phyloP scores from a whole-genome alignment of 2,329 filamentous ascomycete species.

The Kalmusia sp. region DNA sequence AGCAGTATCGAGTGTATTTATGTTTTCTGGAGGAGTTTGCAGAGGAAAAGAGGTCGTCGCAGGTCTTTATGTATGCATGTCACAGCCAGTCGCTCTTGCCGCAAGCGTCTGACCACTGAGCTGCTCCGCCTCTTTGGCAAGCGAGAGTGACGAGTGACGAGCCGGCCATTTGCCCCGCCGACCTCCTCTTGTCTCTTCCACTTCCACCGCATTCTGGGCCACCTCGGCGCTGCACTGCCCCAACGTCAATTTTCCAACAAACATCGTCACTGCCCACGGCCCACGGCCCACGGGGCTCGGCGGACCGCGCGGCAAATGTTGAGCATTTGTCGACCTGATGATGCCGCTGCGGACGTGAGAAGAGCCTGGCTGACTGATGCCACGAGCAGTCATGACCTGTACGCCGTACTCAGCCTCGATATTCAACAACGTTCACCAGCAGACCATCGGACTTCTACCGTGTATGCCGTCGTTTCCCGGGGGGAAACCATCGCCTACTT shows the following conservation, averaged over 20 bases:
- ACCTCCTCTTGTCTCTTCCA: slow-evolving; percentile 18
- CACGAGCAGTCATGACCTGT: slow-evolving; percentile 20
- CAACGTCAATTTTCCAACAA: slow-evolving; percentile 25
- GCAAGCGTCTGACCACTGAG: slow-evolving; percentile 14
- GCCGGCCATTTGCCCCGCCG: slow-evolving; percentile 19
- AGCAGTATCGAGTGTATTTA: background rate
- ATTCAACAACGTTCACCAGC: slow-evolving; percentile 11
- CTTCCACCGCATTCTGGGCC: slow-evolving; percentile 25
- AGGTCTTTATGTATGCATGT: slow-evolving; percentile 34
- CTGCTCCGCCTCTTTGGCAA: slow-evolving; percentile 24
- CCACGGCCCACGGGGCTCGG: slow-evolving; percentile 23
- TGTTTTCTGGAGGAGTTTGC: slow-evolving; percentile 20
- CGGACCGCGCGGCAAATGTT: slow-evolving; percentile 25
- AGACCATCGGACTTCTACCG: background rate
- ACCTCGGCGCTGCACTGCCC: slow-evolving; percentile 39
- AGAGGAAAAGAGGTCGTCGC: slow-evolving; percentile 16
- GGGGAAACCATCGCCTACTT: slow-evolving; percentile 4
- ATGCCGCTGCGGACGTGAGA: slow-evolving; percentile 1
- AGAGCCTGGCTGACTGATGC: slow-evolving; percentile 13
- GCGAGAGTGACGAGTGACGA: slow-evolving; percentile 11
- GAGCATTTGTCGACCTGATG: slow-evolving; percentile 2
- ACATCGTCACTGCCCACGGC: slow-evolving; percentile 3
- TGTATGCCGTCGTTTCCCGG: slow-evolving; percentile 10
- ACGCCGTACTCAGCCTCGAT: slow-evolving; percentile 33
- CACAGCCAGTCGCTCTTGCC: slow-evolving; percentile 13